Evolutionary conservation across 805 yeast species (phyloP).

Genomic region (Yarrowia hollandica): DNA sequence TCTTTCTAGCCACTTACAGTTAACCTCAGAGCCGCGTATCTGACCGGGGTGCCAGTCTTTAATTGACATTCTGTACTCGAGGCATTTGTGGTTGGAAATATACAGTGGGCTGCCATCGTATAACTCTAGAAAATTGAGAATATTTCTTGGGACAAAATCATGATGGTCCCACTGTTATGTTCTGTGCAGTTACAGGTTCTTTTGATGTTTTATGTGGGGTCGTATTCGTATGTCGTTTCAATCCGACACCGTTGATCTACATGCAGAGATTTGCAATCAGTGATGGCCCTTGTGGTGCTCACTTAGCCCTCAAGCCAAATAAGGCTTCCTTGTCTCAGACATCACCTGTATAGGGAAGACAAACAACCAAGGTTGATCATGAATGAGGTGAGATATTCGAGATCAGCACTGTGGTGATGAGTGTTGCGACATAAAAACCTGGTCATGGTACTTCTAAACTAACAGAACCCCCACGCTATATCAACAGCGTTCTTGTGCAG

Average conservation of each 20-base stretch:
- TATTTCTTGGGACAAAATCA: too few species aligned
- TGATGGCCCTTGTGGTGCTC: background rate
- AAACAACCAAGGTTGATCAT: background rate
- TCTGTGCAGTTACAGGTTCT: too few species aligned
- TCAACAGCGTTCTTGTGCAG: too few species aligned
- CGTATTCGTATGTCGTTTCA: background rate
- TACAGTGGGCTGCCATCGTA: background rate
- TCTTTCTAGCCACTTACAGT: background rate
- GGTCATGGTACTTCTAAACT: too few species aligned
- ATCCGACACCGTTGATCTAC: slow-evolving; percentile 4
- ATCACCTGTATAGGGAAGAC: background rate
- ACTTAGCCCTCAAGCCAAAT: background rate
- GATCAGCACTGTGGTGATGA: too few species aligned
- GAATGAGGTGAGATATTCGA: too few species aligned
- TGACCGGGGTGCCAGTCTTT: slow-evolving; percentile 4
- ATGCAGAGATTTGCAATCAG: slow-evolving; percentile 13
- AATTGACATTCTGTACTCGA: background rate
- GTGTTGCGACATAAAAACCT: too few species aligned
- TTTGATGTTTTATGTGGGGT: too few species aligned
- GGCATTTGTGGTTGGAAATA: background rate
- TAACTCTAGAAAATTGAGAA: too few species aligned
- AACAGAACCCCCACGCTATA: too few species aligned
- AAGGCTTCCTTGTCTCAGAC: background rate
- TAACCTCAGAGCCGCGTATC: slow-evolving; percentile 18
- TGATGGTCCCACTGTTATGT: too few species aligned